These are phyloP conservation scores for Mucor circinelloides DNA, from an alignment of 371 early-diverging fungal species.

Conservation along the genomic window DNA sequence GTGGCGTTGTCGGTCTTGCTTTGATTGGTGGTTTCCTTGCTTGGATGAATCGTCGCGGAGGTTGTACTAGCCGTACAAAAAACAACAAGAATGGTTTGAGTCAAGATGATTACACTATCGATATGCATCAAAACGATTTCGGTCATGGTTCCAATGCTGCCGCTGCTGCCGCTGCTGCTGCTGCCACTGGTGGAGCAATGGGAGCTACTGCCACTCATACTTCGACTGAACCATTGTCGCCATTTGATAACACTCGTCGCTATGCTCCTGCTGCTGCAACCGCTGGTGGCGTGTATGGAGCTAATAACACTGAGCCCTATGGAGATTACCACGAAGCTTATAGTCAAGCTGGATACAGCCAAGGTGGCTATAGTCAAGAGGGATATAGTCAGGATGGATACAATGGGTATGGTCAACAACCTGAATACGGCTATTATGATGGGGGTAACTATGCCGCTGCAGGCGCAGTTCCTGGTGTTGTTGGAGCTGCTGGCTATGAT, in stretches of 20 bases:
- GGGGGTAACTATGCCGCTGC: not conserved
- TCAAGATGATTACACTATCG: conserved; percentile 25
- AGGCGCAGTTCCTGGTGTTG: not conserved
- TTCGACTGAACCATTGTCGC: conserved; percentile 18
- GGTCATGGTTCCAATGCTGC: not conserved
- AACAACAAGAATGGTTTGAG: conserved; percentile 6
- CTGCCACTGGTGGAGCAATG: not conserved
- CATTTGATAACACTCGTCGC: conserved; percentile 25
- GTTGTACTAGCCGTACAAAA: conserved; percentile 32
- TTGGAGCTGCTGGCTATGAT: conserved; percentile 20
- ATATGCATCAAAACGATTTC: conserved; percentile 31
- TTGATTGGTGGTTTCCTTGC: conserved; percentile 22
- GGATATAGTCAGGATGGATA: not conserved
- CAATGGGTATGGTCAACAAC: conserved; percentile 8
- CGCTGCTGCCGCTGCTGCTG: conserved; percentile 7
- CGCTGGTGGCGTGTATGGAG: not conserved
- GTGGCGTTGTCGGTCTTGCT: conserved; percentile 34
- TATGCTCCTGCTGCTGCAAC: conserved; percentile 13
- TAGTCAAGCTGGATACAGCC: conserved; percentile 24
- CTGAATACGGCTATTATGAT: conserved; percentile 21
- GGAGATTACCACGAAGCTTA: conserved; percentile 19
- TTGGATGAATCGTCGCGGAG: conserved; percentile 31
- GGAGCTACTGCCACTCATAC: conserved; percentile 2
- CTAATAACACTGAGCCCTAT: conserved; percentile 7
- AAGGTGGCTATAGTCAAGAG: conserved; percentile 13